Evolutionary conservation across 345 rosid species (phyloP).

Genomic region (Salix suchowensis): DNA sequence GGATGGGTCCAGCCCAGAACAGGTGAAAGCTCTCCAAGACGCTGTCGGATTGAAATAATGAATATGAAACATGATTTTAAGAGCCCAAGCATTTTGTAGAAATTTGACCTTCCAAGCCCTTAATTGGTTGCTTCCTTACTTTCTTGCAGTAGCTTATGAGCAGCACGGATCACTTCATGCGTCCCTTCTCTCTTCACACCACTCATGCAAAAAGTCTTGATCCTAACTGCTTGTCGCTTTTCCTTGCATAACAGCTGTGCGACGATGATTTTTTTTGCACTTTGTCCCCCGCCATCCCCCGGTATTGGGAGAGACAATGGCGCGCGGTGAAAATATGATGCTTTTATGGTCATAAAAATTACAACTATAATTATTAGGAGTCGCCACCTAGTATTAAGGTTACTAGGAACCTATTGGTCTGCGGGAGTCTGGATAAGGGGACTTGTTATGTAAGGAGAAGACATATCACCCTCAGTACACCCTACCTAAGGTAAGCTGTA

Average conservation of each 20-base stretch:
- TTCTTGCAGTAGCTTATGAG: conserved; percentile 57
- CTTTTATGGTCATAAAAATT: no score
- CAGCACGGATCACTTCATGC: conserved; percentile 59
- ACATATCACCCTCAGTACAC: no score
- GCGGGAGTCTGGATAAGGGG: no score
- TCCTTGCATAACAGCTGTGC: conserved; percentile 44
- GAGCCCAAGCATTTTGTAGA: background rate
- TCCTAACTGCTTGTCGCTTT: conserved; percentile 55
- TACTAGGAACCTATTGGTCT: no score
- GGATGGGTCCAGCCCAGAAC: conserved; percentile 32
- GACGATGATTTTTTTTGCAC: no score
- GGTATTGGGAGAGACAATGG: no score
- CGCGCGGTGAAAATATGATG: no score
- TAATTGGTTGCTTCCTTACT: conserved; percentile 38
- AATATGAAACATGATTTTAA: background rate
- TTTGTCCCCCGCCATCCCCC: no score
- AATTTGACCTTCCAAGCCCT: conserved; percentile 53
- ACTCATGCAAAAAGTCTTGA: conserved; percentile 77
- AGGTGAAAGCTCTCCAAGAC: conserved; percentile 12
- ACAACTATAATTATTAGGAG: no score
- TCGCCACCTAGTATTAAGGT: no score
- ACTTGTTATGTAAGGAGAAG: no score
- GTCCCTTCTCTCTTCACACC: conserved; percentile 79
- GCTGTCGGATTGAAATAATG: background rate
- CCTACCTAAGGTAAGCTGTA: no score